phyloP scores from a whole-genome alignment of 1,284 basidiomycete genomes.

The Puccinia coronata region DNA sequence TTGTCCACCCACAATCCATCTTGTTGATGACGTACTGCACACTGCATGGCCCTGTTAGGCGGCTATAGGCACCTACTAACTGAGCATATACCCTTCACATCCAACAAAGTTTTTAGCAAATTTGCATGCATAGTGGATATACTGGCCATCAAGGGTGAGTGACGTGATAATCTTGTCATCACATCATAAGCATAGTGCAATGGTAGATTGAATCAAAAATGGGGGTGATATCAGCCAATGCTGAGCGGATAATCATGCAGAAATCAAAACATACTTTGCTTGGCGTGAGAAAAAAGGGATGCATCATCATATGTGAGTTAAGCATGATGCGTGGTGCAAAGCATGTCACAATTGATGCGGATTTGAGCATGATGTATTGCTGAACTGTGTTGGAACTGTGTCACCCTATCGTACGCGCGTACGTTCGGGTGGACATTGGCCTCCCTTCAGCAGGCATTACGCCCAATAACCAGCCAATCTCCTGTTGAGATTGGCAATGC shows the following conservation, averaged over 20 bases:
- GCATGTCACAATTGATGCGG: background rate
- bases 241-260: background rate
- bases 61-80: too few species aligned
- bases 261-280: too few species aligned
- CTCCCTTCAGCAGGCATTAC: too few species aligned
- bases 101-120: background rate
- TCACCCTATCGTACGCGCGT: background rate
- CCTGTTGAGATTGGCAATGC: background rate
- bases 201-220: background rate
- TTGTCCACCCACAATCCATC: too few species aligned
- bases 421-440: background rate
- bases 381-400: too few species aligned
- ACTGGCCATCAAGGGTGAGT: background rate
- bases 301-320: background rate
- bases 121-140: background rate
- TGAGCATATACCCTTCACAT: too few species aligned
- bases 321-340: background rate
- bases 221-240: background rate
- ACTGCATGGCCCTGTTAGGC: background rate
- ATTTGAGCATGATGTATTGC: too few species aligned
- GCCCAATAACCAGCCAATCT: too few species aligned
- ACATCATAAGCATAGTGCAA: too few species aligned
- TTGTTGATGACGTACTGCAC: too few species aligned
- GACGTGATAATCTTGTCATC: background rate
- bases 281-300: too few species aligned